A percentile compares a stretch with the other conserved stretches of the same genome.
phyloP scores from a whole-genome alignment of 768 basidiomycete species.

The Pleurotus giganteus region DNA sequence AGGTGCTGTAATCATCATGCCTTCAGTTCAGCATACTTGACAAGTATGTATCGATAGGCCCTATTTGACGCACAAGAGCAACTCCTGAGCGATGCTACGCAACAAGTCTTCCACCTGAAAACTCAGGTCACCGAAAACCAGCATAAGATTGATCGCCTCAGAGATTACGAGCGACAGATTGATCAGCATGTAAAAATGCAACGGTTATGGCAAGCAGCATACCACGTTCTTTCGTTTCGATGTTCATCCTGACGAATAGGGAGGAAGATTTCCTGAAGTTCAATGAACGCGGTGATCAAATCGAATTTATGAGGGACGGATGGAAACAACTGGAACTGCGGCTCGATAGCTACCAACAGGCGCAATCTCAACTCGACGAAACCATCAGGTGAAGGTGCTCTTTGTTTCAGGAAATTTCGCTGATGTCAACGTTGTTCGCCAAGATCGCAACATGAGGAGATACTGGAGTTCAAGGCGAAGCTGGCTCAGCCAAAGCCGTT shows the following conservation, averaged over 20 bases:
- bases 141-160: constrained; percentile 77
- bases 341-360: constrained; percentile 55
- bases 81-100: constrained; percentile 65
- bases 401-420: not conserved
- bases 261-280: constrained; percentile 72
- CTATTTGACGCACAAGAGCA: constrained; percentile 67
- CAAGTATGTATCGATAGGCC: constrained; percentile 39
- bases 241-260: constrained; percentile 38
- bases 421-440: constrained; percentile 5
- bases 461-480: constrained; percentile 61
- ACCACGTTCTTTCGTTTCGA: not conserved
- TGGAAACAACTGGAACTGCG: constrained; percentile 68
- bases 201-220: constrained; percentile 64
- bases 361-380: constrained; percentile 54
- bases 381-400: constrained; percentile 49
- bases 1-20: constrained; percentile 37
- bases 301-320: constrained; percentile 52
- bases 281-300: constrained; percentile 59
- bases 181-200: constrained; percentile 78
- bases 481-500: constrained; percentile 32
- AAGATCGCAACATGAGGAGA: constrained; percentile 58
- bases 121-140: constrained; percentile 76
- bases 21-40: not conserved
- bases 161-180: constrained; percentile 86
- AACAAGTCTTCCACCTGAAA: constrained; percentile 67